Evolutionary conservation across 805 yeast genomes (phyloP).

Genomic region (Myxozyma vanderwaltii): DNA sequence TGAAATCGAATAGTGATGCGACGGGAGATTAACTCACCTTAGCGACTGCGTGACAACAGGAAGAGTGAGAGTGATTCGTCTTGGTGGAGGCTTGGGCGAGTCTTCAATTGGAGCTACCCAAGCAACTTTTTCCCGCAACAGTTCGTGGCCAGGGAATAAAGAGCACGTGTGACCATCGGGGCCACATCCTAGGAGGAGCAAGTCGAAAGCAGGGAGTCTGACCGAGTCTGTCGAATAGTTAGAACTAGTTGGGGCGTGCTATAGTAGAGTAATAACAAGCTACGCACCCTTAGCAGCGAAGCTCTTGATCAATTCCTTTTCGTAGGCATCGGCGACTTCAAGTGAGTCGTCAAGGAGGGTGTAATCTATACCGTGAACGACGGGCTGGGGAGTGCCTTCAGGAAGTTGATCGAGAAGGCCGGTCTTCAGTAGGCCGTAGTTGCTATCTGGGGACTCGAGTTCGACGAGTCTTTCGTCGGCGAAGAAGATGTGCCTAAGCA

Average conservation of each 20-base stretch:
- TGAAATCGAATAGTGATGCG: background rate
- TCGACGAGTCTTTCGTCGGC: conserved; percentile 96
- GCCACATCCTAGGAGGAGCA: conserved; percentile 91
- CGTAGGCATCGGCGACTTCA: conserved; percentile 93
- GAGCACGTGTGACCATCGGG: conserved; percentile 98
- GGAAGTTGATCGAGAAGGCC: conserved; percentile 74
- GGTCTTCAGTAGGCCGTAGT: conserved; percentile 85
- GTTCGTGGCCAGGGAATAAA: conserved; percentile 90
- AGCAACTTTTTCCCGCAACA: conserved; percentile 83
- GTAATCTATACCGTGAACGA: conserved; percentile 82
- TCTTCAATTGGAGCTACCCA: conserved; percentile 94
- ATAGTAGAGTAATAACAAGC: background rate
- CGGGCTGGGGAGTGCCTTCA: conserved; percentile 57
- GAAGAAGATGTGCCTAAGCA: conserved; percentile 70
- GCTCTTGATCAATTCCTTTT: conserved; percentile 78
- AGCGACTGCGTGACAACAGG: conserved; percentile 91
- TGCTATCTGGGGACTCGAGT: conserved; percentile 76
- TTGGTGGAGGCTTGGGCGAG: conserved; percentile 85
- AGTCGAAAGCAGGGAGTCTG: conserved; percentile 90
- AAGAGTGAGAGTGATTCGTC: conserved; percentile 84
- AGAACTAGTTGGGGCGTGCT: background rate
- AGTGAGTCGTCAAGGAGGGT: conserved; percentile 67
- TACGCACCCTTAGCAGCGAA: conserved; percentile 73
- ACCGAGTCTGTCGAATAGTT: conserved; percentile 64
- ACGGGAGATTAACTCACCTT: conserved; percentile 12